phyloP scores from a whole-genome alignment of 306 rosid genomes.

The Luffa acutangula region DNA sequence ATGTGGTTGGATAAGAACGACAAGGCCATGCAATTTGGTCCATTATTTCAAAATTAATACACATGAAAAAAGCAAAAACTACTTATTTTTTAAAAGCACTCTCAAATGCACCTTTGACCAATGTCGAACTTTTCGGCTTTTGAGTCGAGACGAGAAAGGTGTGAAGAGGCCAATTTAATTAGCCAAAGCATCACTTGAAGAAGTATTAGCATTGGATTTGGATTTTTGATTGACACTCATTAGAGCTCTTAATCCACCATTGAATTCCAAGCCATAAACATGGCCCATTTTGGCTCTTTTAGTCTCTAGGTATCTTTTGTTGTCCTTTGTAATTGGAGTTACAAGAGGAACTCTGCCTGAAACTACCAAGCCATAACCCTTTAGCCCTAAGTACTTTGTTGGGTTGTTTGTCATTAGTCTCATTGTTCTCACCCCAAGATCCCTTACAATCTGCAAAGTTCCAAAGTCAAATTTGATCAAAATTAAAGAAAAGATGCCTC shows the following conservation, averaged over 20 bases:
- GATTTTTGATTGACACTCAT: slow-evolving; percentile 23
- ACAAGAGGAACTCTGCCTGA: slow-evolving; percentile 64
- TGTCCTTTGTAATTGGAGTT: slow-evolving; percentile 64
- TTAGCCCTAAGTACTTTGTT: slow-evolving; percentile 67
- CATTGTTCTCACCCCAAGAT: slow-evolving; percentile 72
- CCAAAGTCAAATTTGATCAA: too few species aligned
- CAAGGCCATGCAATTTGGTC: too few species aligned
- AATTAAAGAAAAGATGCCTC: too few species aligned
- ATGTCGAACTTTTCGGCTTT: too few species aligned
- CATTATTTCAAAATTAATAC: too few species aligned
- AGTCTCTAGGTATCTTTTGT: slow-evolving; percentile 61
- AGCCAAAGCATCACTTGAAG: not conserved
- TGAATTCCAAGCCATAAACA: slow-evolving; percentile 32
- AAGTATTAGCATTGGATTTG: not conserved
- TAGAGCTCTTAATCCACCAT: slow-evolving; percentile 19
- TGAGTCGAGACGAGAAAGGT: not conserved
- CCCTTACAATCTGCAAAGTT: slow-evolving; percentile 51
- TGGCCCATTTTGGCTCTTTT: slow-evolving; percentile 76
- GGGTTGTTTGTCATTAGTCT: slow-evolving; percentile 91
- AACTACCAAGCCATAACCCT: slow-evolving; percentile 71
- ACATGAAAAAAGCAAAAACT: too few species aligned
- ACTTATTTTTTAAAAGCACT: too few species aligned
- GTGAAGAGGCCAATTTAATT: not conserved
- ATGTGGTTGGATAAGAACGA: too few species aligned
- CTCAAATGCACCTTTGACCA: too few species aligned